Percentiles rank a stretch among this genome's conserved stretches.
These are phyloP conservation scores for Coniochaeta prunicola DNA, from an alignment of 2,329 filamentous ascomycete species.

Conservation along the genomic window DNA sequence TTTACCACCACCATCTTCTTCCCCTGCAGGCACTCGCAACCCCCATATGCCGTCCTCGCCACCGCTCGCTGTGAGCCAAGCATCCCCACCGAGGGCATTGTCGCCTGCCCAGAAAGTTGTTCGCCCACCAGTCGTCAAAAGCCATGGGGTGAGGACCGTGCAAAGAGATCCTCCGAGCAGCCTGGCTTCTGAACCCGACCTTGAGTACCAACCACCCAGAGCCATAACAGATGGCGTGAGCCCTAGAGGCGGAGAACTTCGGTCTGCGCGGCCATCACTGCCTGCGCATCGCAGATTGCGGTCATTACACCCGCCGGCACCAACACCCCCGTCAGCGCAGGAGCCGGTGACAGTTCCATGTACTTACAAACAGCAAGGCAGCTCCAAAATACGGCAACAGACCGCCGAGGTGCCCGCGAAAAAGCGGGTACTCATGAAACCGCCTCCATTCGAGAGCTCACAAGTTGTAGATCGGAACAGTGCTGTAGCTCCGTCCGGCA, in stretches of 20 bases:
- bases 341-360: conserved; percentile 12
- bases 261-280: not conserved
- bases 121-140: not conserved
- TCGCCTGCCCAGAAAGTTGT: not conserved
- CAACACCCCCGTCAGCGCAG: conserved; percentile 19
- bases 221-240: conserved; percentile 9
- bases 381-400: not conserved
- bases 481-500: not conserved
- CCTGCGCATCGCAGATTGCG: conserved; percentile 4
- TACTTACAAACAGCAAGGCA: conserved; percentile 7
- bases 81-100: not conserved
- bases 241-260: conserved; percentile 4
- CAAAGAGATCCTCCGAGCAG: conserved; percentile 8
- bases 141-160: not conserved
- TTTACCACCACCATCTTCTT: not conserved
- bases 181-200: conserved; percentile 9
- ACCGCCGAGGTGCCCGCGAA: not conserved
- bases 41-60: not conserved
- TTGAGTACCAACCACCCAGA: conserved; percentile 12
- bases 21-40: not conserved
- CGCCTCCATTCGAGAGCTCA: not conserved
- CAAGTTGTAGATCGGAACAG: not conserved
- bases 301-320: conserved; percentile 5
- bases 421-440: conserved; percentile 12
- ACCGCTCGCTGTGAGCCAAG: not conserved